Conservation (phyloP, 2,329 filamentous ascomycete genomes). For the Trichoderma koningii region DNA sequence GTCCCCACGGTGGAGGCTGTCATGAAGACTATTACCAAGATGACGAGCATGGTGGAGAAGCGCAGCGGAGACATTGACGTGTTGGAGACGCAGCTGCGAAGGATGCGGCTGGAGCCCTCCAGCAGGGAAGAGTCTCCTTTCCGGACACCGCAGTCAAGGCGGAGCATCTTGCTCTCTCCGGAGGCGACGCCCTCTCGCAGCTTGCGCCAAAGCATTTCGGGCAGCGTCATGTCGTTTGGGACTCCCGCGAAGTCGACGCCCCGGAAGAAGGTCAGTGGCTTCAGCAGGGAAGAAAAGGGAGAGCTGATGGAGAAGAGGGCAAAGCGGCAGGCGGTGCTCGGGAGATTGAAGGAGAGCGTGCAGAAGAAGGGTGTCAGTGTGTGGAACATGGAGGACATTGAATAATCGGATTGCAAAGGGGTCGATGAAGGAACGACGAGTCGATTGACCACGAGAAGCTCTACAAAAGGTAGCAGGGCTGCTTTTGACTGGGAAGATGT, state of each 20-base stretch:
- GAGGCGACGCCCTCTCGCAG: slow-evolving; percentile 46
- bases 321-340: slow-evolving; percentile 55
- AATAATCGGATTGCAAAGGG: slow-evolving; percentile 39
- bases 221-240: slow-evolving; percentile 44
- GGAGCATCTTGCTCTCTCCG: slow-evolving; percentile 47
- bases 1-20: slow-evolving; percentile 90
- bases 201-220: slow-evolving; percentile 45
- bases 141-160: slow-evolving; percentile 43
- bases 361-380: slow-evolving; percentile 54
- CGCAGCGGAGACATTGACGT: slow-evolving; percentile 89
- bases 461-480: neutral
- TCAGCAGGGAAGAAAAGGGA: slow-evolving; percentile 60
- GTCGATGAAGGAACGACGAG: neutral
- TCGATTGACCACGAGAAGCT: neutral
- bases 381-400: slow-evolving; percentile 53
- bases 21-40: slow-evolving; percentile 85
- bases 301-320: slow-evolving; percentile 56
- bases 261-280: slow-evolving; percentile 64
- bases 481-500: slow-evolving; percentile 1
- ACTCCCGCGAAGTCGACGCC: slow-evolving; percentile 50
- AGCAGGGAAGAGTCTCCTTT: slow-evolving; percentile 50
- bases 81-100: slow-evolving; percentile 82
- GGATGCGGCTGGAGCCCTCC: slow-evolving; percentile 57
- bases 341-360: slow-evolving; percentile 53
- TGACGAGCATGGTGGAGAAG: slow-evolving; percentile 91